Base-by-base conservation (phyloP, 1,284 basidiomycete species). In the Abortiporus biennis region DNA sequence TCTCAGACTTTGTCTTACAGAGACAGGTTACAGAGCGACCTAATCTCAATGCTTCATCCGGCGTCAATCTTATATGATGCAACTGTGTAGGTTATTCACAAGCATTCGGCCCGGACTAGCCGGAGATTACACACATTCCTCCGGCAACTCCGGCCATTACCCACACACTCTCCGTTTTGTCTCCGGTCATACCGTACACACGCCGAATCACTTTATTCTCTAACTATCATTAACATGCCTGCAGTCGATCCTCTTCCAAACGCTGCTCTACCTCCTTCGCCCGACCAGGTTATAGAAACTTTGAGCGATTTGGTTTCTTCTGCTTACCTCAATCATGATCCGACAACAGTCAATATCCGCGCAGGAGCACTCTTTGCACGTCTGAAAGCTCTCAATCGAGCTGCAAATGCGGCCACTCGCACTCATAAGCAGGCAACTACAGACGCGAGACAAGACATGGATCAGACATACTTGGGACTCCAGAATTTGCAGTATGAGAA, bases 401-500 rank as follows among this genome's bases (percentile, higher is more conserved):
- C 74, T 24, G 80, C 85, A 30, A 86, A 86, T 59, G 69, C 73
- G 20, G 76, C 78, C 17, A 80, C 83, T 2, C 79, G 85, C 38
- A 54, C 71, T 6, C 73, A 72, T 52, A 88, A 86, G 55, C 82
- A 86, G 46, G 71, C 75, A 31, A 86, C 85, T n/a, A 69, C 78
- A 6, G 80, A 81, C 34, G 79, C 82, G 3, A 69, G 86, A 38
- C 79, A 80, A 37, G 80, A 85, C 48, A 87, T 90, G 83, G 87
- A 90, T 63, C 82, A 88, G 62, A 80, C 85, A 1, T 78, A 87
- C 61, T 77, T 90, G 21, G 77, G 80, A 12, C 74, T 90, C 24
- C 86, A 90, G 61, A 90, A 90, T 51, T 65, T 90, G 31, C 70
- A 86, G 40, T 90, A 90, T 51, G 86, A 90, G 62, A 87, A 86